These are phyloP conservation scores for Massarina eburnea DNA, from an alignment of 2,329 filamentous ascomycete genomes.

Conservation along the genomic window DNA sequence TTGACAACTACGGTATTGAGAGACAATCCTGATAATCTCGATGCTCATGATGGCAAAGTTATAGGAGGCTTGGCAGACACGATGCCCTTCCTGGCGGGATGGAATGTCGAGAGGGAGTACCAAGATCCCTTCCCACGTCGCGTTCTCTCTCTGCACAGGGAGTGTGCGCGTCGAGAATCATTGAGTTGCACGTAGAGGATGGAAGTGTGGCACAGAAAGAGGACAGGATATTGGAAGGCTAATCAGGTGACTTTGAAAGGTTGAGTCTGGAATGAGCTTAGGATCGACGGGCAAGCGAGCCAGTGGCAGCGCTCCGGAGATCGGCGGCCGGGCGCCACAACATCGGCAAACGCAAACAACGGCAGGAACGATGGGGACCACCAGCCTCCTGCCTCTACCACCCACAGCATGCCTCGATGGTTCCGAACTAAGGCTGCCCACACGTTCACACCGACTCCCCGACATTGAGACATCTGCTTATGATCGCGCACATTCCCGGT, in stretches of 20 bases:
- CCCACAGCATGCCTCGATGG: constrained; percentile 14
- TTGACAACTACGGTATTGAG: constrained; percentile 7
- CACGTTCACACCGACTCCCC: constrained; percentile 3
- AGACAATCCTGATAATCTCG: constrained; percentile 22
- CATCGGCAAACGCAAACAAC: constrained; percentile 10
- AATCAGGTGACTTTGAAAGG: not conserved
- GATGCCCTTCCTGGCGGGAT: constrained; percentile 20
- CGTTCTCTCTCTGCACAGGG: constrained; percentile 20
- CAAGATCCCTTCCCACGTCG: constrained; percentile 21
- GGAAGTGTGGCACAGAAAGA: constrained; percentile 5
- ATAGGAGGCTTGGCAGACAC: constrained; percentile 20
- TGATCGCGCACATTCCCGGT: not conserved
- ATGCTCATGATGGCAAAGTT: constrained; percentile 16
- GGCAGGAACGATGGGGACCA: constrained; percentile 6
- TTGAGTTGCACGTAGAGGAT: not conserved
- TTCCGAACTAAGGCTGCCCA: constrained; percentile 5
- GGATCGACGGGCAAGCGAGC: not conserved
- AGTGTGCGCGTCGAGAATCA: constrained; percentile 4
- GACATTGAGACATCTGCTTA: no score
- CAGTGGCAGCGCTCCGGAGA: constrained; percentile 7
- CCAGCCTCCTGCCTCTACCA: constrained; percentile 16
- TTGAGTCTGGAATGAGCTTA: not conserved
- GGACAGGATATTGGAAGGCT: constrained; percentile 6
- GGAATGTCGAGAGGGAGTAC: constrained; percentile 28
- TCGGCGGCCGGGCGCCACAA: constrained; percentile 3